phyloP scores from a whole-genome alignment of 768 basidiomycete species.

The Lactarius deliciosus region DNA sequence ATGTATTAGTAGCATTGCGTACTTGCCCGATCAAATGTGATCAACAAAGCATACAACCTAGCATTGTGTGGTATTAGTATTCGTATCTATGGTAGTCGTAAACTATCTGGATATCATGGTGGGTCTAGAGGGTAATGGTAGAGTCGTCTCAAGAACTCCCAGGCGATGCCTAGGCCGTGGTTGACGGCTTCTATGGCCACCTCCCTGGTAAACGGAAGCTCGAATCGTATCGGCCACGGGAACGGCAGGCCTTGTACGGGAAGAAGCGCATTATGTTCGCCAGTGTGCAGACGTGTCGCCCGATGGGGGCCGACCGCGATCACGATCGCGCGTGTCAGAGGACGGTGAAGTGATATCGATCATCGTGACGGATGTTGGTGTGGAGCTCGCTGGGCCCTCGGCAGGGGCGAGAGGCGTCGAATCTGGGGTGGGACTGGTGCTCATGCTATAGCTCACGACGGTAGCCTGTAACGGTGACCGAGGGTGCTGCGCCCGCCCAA shows the following conservation, averaged over 20 bases:
- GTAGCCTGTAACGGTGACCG: slow-evolving; percentile 45
- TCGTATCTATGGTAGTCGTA: slow-evolving; percentile 9
- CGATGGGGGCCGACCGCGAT: slow-evolving; percentile 27
- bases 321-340: slow-evolving; percentile 29
- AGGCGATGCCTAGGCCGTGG: slow-evolving; percentile 43
- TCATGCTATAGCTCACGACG: slow-evolving; percentile 26
- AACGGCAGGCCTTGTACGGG: slow-evolving; percentile 36
- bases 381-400: neutral
- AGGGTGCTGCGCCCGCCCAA: slow-evolving; percentile 14
- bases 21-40: neutral
- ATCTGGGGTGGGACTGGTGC: neutral
- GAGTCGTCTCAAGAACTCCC: slow-evolving; percentile 49
- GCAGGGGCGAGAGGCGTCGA: neutral
- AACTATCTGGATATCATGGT: slow-evolving; percentile 32
- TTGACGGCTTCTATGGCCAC: slow-evolving; percentile 38
- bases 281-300: slow-evolving; percentile 33
- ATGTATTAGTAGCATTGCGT: slow-evolving; percentile 11
- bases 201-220: slow-evolving; percentile 39
- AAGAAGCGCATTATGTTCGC: slow-evolving; percentile 24
- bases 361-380: slow-evolving; percentile 20
- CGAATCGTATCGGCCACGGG: slow-evolving; percentile 34
- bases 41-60: slow-evolving; percentile 7
- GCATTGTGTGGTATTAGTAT: neutral
- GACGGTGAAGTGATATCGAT: slow-evolving; percentile 24
- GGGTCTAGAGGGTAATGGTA: slow-evolving; percentile 61